Percentiles rank a stretch among this genome's conserved stretches.
phyloP scores from a whole-genome alignment of 225 moss, liverwort and hornwort species.

The Asterella californica region DNA sequence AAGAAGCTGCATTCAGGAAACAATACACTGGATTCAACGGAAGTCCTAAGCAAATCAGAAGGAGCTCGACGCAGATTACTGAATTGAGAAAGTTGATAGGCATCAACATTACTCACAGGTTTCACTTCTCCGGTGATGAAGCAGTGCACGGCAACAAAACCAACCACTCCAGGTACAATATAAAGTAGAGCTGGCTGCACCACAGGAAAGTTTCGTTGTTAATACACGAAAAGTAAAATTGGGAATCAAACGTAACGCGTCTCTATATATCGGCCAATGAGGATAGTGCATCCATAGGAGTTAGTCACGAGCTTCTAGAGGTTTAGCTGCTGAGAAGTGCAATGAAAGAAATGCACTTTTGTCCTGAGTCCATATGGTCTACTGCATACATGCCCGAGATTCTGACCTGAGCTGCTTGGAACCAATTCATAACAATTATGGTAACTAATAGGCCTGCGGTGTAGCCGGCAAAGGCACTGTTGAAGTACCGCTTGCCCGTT shows the following conservation, averaged over 20 bases:
- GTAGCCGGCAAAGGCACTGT: conserved; percentile 97
- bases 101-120: conserved; percentile 35
- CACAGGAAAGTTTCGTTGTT: conserved; percentile 4
- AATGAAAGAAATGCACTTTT: neutral
- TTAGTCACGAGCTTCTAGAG: neutral
- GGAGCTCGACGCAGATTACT: neutral
- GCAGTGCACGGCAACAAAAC: conserved; percentile 87
- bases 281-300: neutral
- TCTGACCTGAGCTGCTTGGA: conserved; percentile 95
- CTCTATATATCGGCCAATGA: too few relatives aligned
- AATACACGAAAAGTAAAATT: neutral
- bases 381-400: neutral
- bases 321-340: neutral
- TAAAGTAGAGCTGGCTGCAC: conserved; percentile 95
- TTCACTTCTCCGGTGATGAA: conserved; percentile 85
- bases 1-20: conserved; percentile 56
- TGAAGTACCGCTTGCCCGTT: conserved; percentile 78
- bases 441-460: conserved; percentile 79
- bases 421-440: conserved; percentile 99
- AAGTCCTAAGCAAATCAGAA: neutral
- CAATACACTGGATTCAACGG: neutral
- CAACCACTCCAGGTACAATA: conserved; percentile 95
- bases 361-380: neutral
- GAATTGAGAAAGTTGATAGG: conserved; percentile 1
- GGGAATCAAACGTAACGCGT: neutral